Percentiles rank a stretch among this genome's conserved stretches.
Evolutionary conservation across 2,329 filamentous ascomycete species (phyloP).

Genomic region (Tolypocladium nubicola): DNA sequence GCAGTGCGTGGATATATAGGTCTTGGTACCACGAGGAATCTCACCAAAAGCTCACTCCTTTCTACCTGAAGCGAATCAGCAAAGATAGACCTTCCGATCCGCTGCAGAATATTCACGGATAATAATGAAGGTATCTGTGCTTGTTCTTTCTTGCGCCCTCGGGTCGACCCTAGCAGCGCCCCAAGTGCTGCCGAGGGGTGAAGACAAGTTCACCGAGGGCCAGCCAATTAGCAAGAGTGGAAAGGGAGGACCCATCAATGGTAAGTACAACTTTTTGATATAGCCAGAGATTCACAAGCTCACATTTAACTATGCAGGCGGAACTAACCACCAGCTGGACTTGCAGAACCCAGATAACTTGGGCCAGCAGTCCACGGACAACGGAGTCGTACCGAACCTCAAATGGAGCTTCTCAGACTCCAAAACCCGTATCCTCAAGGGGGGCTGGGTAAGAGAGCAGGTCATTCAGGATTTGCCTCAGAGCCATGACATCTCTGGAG

Average conservation of each 20-base stretch:
- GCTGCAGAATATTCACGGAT: background rate
- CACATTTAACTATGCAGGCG: constrained; percentile 31
- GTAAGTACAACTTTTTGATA: constrained; percentile 23
- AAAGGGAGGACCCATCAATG: constrained; percentile 47
- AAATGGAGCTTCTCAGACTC: constrained; percentile 63
- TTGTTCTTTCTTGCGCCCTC: constrained; percentile 3
- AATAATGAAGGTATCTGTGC: background rate
- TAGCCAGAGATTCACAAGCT: background rate
- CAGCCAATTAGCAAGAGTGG: constrained; percentile 46
- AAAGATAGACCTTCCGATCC: background rate
- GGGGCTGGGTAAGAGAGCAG: constrained; percentile 57
- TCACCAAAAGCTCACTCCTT: no score
- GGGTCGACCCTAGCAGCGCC: constrained; percentile 9
- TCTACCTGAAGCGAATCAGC: no score
- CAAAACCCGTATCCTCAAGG: constrained; percentile 48
- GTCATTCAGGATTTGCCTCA: constrained; percentile 55
- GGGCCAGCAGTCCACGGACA: constrained; percentile 50
- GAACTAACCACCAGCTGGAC: constrained; percentile 52
- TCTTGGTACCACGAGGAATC: background rate
- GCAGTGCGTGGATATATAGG: background rate
- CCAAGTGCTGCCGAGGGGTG: constrained; percentile 9
- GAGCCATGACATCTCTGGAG: constrained; percentile 55
- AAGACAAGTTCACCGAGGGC: constrained; percentile 33
- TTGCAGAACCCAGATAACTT: constrained; percentile 54
- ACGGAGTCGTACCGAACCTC: constrained; percentile 53